phyloP scores from a whole-genome alignment of 2,329 filamentous ascomycete species.

The Xylariaceae sp. region DNA sequence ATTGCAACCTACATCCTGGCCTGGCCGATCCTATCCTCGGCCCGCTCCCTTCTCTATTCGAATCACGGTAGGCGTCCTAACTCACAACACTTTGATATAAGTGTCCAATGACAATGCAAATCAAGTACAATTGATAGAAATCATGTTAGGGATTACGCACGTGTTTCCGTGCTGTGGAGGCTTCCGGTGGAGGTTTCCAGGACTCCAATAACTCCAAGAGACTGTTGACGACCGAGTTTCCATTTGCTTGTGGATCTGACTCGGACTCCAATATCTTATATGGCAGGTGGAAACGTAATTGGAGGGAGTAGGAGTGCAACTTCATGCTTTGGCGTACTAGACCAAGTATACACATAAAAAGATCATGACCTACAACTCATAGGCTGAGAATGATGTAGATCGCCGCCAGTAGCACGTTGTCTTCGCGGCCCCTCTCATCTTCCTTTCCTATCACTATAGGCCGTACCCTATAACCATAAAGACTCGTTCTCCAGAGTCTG shows the following conservation, averaged over 20 bases:
- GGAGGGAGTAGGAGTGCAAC: too few relatives aligned
- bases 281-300: conserved; percentile 9
- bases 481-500: neutral
- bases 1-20: conserved; percentile 15
- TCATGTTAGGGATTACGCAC: neutral
- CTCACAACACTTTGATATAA: neutral
- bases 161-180: conserved; percentile 2
- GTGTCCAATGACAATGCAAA: neutral
- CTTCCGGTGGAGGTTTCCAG: neutral
- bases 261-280: neutral
- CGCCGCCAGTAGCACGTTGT: neutral
- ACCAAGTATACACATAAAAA: too few relatives aligned
- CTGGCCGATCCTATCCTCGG: conserved; percentile 1
- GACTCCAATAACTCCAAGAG: too few relatives aligned
- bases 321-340: neutral
- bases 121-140: neutral
- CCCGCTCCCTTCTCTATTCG: conserved; percentile 3
- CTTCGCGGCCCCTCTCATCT: too few relatives aligned
- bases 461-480: neutral
- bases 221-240: neutral
- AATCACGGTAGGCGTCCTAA: neutral
- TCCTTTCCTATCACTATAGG: neutral
- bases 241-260: neutral
- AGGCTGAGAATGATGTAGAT: neutral
- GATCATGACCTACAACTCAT: neutral